phyloP scores from a whole-genome alignment of 2,329 filamentous ascomycete species.

The Incumbomyces lentus region DNA sequence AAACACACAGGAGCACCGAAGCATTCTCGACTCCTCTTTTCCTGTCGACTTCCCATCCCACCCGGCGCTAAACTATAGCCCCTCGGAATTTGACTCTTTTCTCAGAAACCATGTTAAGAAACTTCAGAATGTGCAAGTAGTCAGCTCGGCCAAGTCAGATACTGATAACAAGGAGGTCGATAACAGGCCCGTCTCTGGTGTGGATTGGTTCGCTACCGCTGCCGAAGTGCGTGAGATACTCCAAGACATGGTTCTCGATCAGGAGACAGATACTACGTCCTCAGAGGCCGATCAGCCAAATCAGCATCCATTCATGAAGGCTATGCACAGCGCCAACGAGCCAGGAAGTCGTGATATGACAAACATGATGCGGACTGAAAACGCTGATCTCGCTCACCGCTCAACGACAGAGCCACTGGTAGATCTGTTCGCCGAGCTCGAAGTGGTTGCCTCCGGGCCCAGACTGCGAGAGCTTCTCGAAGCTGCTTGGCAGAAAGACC shows the following conservation, averaged over 20 bases:
- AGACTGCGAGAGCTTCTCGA: conserved; percentile 35
- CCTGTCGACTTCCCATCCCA: conserved; percentile 4
- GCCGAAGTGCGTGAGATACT: not conserved
- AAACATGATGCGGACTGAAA: conserved; percentile 44
- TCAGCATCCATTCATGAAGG: conserved; percentile 6
- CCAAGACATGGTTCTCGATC: not conserved
- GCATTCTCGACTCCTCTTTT: conserved; percentile 3
- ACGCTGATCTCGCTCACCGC: conserved; percentile 39
- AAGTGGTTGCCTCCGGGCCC: conserved; percentile 30
- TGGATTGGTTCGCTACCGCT: not conserved
- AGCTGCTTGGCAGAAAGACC: conserved; percentile 41
- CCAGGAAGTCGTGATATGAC: conserved; percentile 15
- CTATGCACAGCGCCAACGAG: not conserved
- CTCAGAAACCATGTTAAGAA: conserved; percentile 3
- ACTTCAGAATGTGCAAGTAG: not conserved
- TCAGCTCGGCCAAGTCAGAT: not conserved
- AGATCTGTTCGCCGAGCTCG: conserved; percentile 46
- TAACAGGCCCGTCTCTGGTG: not conserved
- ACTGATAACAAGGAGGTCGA: not conserved
- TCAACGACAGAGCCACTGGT: conserved; percentile 40
- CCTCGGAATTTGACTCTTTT: conserved; percentile 1
- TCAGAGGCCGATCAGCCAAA: not conserved
- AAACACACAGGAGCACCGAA: not conserved
- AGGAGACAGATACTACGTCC: not conserved
- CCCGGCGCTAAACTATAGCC: not conserved